A percentile compares a stretch with the other conserved stretches of the same genome.
Evolutionary conservation across 2,329 filamentous ascomycete genomes (phyloP).

Genomic region (Cytospora mali): DNA sequence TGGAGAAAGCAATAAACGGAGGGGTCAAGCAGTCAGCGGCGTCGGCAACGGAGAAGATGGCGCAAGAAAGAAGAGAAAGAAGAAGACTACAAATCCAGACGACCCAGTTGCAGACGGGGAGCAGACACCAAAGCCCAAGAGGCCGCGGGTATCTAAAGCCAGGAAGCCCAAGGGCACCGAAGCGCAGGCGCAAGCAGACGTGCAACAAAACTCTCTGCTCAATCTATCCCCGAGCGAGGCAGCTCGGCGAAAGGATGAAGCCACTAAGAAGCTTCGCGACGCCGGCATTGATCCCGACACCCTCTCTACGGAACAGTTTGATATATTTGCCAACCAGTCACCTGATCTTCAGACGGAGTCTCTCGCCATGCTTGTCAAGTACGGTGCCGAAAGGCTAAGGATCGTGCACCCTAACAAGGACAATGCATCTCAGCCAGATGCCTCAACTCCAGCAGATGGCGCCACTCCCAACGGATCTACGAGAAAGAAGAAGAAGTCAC

Average conservation of each 20-base stretch:
- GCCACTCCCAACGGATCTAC: slow-evolving; percentile 31
- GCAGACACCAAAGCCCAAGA: slow-evolving; percentile 32
- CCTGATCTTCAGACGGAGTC: slow-evolving; percentile 58
- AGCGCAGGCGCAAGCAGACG: slow-evolving; percentile 11
- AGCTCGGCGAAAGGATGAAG: slow-evolving; percentile 51
- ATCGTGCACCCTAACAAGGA: slow-evolving; percentile 57
- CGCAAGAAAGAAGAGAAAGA: slow-evolving; percentile 36
- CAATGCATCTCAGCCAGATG: slow-evolving; percentile 31
- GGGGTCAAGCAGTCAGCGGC: slow-evolving; percentile 20
- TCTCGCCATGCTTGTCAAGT: slow-evolving; percentile 57
- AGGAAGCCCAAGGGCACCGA: slow-evolving; percentile 26
- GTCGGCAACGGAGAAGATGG: slow-evolving; percentile 25
- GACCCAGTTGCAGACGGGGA: slow-evolving; percentile 22
- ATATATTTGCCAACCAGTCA: slow-evolving; percentile 62
- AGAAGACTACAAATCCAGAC: slow-evolving; percentile 31
- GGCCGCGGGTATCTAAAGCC: slow-evolving; percentile 21
- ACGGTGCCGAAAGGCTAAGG: slow-evolving; percentile 58
- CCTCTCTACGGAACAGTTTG: slow-evolving; percentile 58
- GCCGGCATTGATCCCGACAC: slow-evolving; percentile 55
- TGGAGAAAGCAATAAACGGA: slow-evolving; percentile 34
- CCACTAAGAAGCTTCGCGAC: slow-evolving; percentile 49
- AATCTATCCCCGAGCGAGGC: slow-evolving; percentile 51
- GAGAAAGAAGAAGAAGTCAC: slow-evolving; percentile 34
- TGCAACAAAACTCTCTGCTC: slow-evolving; percentile 39
- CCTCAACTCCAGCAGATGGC: slow-evolving; percentile 25